A percentile compares a stretch with the other conserved stretches of the same genome.
phyloP scores from a whole-genome alignment of 1,284 basidiomycete species.

The Cutaneotrichosporon mucoides region DNA sequence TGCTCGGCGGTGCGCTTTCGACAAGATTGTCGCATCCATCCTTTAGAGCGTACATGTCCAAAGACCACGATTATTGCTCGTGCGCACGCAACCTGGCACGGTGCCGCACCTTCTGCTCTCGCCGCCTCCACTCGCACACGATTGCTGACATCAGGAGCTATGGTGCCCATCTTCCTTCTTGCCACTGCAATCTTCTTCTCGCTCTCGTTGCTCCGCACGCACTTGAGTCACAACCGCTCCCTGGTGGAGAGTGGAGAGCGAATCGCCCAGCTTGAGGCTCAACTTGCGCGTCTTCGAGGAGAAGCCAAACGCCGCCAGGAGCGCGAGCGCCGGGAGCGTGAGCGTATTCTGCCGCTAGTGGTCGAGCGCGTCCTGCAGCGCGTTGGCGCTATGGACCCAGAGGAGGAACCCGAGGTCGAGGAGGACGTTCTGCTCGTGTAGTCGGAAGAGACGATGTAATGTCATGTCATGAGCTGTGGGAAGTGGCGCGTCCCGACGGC shows the following conservation, averaged over 20 bases:
- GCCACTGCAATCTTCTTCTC: conserved; percentile 47
- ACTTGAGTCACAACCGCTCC: conserved; percentile 40
- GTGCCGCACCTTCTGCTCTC: too few relatives aligned
- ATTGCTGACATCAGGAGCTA: conserved; percentile 31
- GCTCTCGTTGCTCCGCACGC: conserved; percentile 37
- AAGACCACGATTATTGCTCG: neutral
- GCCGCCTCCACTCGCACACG: too few relatives aligned
- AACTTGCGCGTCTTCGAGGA: conserved; percentile 31
- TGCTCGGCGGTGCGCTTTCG: too few relatives aligned
- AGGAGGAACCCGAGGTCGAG: conserved; percentile 26
- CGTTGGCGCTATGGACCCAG: conserved; percentile 33
- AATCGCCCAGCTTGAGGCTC: conserved; percentile 40
- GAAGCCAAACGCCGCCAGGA: conserved; percentile 29
- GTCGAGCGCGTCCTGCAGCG: conserved; percentile 43
- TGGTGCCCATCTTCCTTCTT: conserved; percentile 47
- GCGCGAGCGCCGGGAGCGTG: conserved; percentile 37
- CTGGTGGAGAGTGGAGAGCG: conserved; percentile 34
- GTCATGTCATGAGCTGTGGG: neutral
- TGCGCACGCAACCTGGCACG: neutral
- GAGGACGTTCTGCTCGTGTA: conserved; percentile 25
- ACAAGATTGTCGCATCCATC: too few relatives aligned
- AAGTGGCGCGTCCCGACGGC: too few relatives aligned
- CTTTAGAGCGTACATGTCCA: too few relatives aligned
- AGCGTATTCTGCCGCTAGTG: conserved; percentile 42
- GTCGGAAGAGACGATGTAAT: neutral